A percentile compares a stretch with the other conserved stretches of the same genome.
Conservation (phyloP, 1,139 yeast species). For the Casaregolazyma lundiana region DNA sequence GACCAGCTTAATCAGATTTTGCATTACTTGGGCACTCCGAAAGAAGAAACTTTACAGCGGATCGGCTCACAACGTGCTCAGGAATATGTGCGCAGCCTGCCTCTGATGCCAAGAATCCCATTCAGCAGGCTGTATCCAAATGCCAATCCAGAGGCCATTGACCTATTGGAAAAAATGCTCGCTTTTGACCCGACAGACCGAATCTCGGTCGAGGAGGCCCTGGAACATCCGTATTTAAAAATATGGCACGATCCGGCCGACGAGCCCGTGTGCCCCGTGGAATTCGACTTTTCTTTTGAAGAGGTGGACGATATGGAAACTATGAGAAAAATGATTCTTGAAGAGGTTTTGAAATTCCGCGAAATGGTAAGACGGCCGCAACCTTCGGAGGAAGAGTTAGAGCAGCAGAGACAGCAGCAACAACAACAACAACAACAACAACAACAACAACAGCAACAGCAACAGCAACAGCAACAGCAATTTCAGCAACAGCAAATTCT, state of each 20-base stretch:
- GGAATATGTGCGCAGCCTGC: slow-evolving; percentile 82
- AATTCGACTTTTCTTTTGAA: slow-evolving; percentile 89
- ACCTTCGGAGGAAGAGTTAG: slow-evolving; percentile 33
- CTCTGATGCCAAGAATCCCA: slow-evolving; percentile 79
- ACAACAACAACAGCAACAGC: slow-evolving; percentile 27
- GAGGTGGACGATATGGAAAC: slow-evolving; percentile 73
- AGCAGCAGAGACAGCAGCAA: slow-evolving; percentile 16
- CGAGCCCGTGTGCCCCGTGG: slow-evolving; percentile 79
- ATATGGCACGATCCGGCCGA: slow-evolving; percentile 98
- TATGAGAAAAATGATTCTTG: slow-evolving; percentile 72
- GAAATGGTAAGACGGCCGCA: slow-evolving; percentile 72
- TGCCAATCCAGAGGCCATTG: slow-evolving; percentile 85
- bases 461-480: slow-evolving; percentile 21
- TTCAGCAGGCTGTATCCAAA: slow-evolving; percentile 67
- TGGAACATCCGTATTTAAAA: slow-evolving; percentile 80
- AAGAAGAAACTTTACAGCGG: slow-evolving; percentile 72
- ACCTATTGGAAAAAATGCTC: slow-evolving; percentile 74
- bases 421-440: slow-evolving; percentile 22
- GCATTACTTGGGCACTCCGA: slow-evolving; percentile 84
- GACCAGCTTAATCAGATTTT: slow-evolving; percentile 90
- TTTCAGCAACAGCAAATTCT: background rate
- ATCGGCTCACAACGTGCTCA: slow-evolving; percentile 90
- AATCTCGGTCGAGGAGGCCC: slow-evolving; percentile 84
- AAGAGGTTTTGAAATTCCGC: slow-evolving; percentile 77
- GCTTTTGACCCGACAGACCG: slow-evolving; percentile 83